phyloP scores from a whole-genome alignment of 768 basidiomycete species.

The Galerina sulciceps region DNA sequence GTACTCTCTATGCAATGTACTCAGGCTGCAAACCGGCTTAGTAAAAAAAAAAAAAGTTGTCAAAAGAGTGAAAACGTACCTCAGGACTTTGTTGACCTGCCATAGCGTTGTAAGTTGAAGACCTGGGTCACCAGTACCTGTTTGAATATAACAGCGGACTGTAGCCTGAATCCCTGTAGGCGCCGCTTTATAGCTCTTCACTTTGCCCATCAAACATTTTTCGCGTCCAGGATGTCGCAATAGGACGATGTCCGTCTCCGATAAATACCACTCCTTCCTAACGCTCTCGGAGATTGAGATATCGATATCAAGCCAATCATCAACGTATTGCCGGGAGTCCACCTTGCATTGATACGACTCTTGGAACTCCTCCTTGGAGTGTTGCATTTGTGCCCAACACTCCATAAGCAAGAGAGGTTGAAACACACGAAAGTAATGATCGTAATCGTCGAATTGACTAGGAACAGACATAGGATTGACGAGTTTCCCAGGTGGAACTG shows the following conservation, averaged over 20 bases:
- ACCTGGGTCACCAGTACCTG: conserved; percentile 54
- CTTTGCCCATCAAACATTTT: conserved; percentile 72
- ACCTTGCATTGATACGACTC: conserved; percentile 67
- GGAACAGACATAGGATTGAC: conserved; percentile 53
- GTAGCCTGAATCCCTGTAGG: conserved; percentile 57
- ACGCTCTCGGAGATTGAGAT: conserved; percentile 60
- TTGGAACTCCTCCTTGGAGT: conserved; percentile 71
- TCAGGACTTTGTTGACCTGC: conserved; percentile 79
- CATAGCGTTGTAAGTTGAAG: conserved; percentile 70
- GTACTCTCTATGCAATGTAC: conserved; percentile 92
- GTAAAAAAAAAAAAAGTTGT: neutral
- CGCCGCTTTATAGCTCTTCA: conserved; percentile 34
- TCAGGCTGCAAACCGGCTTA: conserved; percentile 61
- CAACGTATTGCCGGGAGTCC: conserved; percentile 68
- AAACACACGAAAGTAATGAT: conserved; percentile 75
- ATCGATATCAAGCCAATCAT: conserved; percentile 86
- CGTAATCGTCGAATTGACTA: conserved; percentile 63
- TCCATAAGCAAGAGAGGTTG: conserved; percentile 87
- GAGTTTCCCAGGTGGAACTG: conserved; percentile 61
- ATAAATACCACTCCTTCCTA: conserved; percentile 72
- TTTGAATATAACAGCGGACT: conserved; percentile 55
- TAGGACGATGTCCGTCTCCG: conserved; percentile 87
- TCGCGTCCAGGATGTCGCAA: conserved; percentile 62
- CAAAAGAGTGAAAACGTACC: conserved; percentile 48
- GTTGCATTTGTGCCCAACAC: conserved; percentile 86